Evolutionary conservation across 2,329 filamentous ascomycete genomes (phyloP), one percentile per base, ranked within the genome.

Genomic region (Colletotrichum sp.): DNA sequence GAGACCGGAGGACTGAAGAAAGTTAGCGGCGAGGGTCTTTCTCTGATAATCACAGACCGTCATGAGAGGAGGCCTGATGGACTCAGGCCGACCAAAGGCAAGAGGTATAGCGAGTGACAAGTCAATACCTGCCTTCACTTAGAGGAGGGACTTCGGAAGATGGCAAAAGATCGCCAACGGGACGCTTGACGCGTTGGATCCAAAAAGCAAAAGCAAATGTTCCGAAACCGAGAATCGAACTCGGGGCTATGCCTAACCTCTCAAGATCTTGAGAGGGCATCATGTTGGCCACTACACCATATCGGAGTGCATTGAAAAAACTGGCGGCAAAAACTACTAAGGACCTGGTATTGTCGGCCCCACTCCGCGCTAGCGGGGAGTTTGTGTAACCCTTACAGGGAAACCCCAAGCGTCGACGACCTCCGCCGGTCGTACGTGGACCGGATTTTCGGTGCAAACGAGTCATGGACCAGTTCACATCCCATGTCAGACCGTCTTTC

Each of bases 201-300:
- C 7, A n/a, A 62, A 68, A 28, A 7, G 18, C 16, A 62, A 68
- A 67, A 57, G 8, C 5, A 16, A 21, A n/a, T 7, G 2, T 71
- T 74, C 72, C 72, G 72, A 74, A 71, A 71, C 72, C 72, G 72
- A 74, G 59, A 74, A 71, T 74, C 72, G 67, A 74, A 74, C 67
- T 74, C 67, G 72, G 72, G 72, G 67, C 72, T 74, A 74, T 74
- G 72, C 72, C 72, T 74, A 71, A 34, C 72, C 60, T 75, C 21
- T 57, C 72, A 49, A 2, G 1, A 2, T 4, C 3, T 3, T 75
- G 68, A 72, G 72, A 75, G 62, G 72, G 72, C 72, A 72, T 75
- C 72, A 71, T 72, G 69, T 67, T 71, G 68, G 72, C 62, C 72
- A 75, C 68, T 75, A 67, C 73, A 76, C 70, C 73, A 76, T 73